A percentile compares a stretch with the other conserved stretches of the same genome.
Conservation (phyloP, 2,329 filamentous ascomycete species). For the Aureobasidium vineae region DNA sequence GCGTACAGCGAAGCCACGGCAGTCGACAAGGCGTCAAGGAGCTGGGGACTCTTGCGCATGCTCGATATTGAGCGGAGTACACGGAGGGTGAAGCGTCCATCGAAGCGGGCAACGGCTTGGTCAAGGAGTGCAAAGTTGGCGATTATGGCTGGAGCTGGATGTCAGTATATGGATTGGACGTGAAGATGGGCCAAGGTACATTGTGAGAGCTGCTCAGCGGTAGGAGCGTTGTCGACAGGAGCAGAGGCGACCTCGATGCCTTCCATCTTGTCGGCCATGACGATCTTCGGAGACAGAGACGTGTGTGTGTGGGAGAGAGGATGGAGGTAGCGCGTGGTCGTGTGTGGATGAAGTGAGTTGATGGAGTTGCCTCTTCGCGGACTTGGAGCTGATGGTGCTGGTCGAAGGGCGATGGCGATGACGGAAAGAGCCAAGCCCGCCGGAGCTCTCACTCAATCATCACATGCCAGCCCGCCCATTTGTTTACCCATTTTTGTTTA, state of each 20-base stretch:
- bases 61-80: conserved; percentile 94
- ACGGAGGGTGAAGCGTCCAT: conserved; percentile 90
- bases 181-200: conserved; percentile 15
- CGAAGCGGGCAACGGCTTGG: conserved; percentile 87
- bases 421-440: conserved; percentile 24
- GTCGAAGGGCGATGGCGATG: conserved; percentile 12
- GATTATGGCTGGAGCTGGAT: conserved; percentile 71
- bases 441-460: conserved; percentile 18
- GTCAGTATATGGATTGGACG: conserved; percentile 4
- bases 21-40: conserved; percentile 36
- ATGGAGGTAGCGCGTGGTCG: conserved; percentile 21
- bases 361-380: conserved; percentile 27
- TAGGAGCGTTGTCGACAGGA: conserved; percentile 26
- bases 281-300: conserved; percentile 26
- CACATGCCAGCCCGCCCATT: conserved; percentile 24
- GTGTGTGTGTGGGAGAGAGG: neutral
- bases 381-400: conserved; percentile 20
- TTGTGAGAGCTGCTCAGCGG: conserved; percentile 27
- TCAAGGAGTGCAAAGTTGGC: conserved; percentile 90
- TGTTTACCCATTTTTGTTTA: conserved; percentile 15
- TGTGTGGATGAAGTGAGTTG: conserved; percentile 23
- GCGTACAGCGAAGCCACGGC: conserved; percentile 30
- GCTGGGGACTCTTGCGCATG: conserved; percentile 72
- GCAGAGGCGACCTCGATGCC: conserved; percentile 40
- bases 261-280: conserved; percentile 54